Evolutionary conservation across 1,284 basidiomycete genomes (phyloP).

Genomic region (Trichosporon sp.): DNA sequence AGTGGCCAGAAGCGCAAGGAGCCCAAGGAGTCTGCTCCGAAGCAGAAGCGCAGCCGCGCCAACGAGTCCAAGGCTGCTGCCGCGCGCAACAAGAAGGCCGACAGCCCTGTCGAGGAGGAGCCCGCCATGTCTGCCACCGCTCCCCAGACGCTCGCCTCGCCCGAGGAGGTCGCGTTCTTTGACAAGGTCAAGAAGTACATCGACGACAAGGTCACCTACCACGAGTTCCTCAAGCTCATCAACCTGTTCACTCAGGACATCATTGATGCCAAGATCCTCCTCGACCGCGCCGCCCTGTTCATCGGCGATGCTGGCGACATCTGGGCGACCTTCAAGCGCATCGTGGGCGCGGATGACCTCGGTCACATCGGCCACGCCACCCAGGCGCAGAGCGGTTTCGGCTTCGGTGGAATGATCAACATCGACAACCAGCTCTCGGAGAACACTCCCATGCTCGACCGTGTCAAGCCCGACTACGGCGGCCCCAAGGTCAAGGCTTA

Average conservation of each 20-base stretch:
- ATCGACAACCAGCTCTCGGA: slow-evolving; percentile 60
- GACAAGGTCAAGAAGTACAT: slow-evolving; percentile 86
- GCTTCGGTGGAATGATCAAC: slow-evolving; percentile 56
- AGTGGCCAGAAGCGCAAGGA: slow-evolving; percentile 45
- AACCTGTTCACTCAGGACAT: slow-evolving; percentile 94
- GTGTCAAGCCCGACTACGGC: slow-evolving; percentile 61
- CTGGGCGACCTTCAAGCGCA: slow-evolving; percentile 80
- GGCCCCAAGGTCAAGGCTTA: slow-evolving; percentile 55
- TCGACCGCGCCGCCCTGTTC: slow-evolving; percentile 78
- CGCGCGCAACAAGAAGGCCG: slow-evolving; percentile 41
- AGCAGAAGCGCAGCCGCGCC: slow-evolving; percentile 46
- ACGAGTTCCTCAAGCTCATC: slow-evolving; percentile 93
- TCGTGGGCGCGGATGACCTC: slow-evolving; percentile 74
- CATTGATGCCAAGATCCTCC: slow-evolving; percentile 80
- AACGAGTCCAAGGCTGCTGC: slow-evolving; percentile 61
- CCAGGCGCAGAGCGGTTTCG: slow-evolving; percentile 60
- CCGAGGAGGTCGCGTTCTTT: slow-evolving; percentile 92
- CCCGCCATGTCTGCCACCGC: slow-evolving; percentile 30
- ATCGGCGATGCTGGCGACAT: slow-evolving; percentile 74
- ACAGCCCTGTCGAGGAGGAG: slow-evolving; percentile 45
- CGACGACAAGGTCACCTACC: slow-evolving; percentile 83
- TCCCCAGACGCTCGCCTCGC: slow-evolving; percentile 61
- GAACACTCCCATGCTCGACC: slow-evolving; percentile 65
- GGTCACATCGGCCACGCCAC: slow-evolving; percentile 76
- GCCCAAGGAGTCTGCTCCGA: slow-evolving; percentile 48